Conservation (phyloP, 177 flowering plant genomes). For the Vitis hybrid region DNA sequence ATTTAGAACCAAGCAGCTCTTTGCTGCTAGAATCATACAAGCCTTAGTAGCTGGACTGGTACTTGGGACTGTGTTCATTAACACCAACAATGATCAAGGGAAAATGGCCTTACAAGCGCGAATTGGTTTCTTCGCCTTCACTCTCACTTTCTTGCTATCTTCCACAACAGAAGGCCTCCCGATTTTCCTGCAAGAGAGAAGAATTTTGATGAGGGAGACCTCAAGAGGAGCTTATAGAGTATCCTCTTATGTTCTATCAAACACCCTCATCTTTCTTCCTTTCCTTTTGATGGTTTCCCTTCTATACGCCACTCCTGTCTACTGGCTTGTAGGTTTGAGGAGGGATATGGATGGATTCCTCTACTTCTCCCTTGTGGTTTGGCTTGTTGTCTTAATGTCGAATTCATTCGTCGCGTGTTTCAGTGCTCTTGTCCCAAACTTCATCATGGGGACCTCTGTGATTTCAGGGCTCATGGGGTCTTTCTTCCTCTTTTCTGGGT, state of each 20-base stretch:
- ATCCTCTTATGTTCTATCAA: conserved; percentile 71
- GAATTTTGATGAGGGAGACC: conserved; percentile 71
- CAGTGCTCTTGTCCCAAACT: conserved; percentile 82
- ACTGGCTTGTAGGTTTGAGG: conserved; percentile 76
- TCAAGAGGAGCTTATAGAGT: conserved; percentile 80
- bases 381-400: conserved; percentile 73
- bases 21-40: conserved; percentile 63
- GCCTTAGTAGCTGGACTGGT: conserved; percentile 62
- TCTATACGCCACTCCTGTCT: conserved; percentile 68
- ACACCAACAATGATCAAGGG: conserved; percentile 31
- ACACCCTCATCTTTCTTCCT: conserved; percentile 71
- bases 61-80: conserved; percentile 71
- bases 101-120: conserved; percentile 46
- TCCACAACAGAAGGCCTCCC: conserved; percentile 84
- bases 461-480: conserved; percentile 83
- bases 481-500: conserved; percentile 85
- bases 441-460: conserved; percentile 81
- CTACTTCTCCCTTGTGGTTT: conserved; percentile 72
- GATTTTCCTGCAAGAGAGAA: conserved; percentile 73
- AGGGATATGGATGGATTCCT: conserved; percentile 50
- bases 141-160: conserved; percentile 61
- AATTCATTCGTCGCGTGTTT: conserved; percentile 83
- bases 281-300: conserved; percentile 61
- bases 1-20: conserved; percentile 77
- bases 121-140: conserved; percentile 83